Evolutionary conservation across 495 filamentous ascomycete genomes (phyloP), one percentile per base, ranked within the genome.

Genomic region (Penicillium parvum): DNA sequence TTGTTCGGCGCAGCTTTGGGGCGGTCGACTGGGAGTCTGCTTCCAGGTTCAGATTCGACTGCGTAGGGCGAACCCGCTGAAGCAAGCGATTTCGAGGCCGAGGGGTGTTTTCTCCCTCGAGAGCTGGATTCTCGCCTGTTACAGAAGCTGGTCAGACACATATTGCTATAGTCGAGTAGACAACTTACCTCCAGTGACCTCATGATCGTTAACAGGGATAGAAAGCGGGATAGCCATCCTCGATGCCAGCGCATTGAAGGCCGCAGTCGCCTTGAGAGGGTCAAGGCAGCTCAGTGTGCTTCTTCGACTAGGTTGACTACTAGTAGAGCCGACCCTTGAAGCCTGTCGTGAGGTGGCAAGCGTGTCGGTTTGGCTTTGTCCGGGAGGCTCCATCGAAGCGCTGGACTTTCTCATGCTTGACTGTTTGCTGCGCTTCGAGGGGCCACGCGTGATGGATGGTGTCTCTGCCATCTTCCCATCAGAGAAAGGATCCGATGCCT

Each of bases 1-100:
- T 71, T 12, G 56, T 60, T 12, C 64, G 64, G 27, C 75, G 75
- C 54, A 78, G 47, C 23, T 65, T 86, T 58, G 67, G 47, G 68
- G 74, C 35, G 60, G 69, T 52, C 56, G 70, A 34, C 58, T 66
- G 46, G 63, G 70, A 46, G 45, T 68, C 39, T 55, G 68, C 18
- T 45, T 58, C 48, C n/a, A 66, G 37, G 0, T 50, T 46, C 39
- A 64, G 26, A 33, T 34, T 58, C 4, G 68, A 72, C 32, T 63
- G 57, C 34, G 65, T 60, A 3, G 50, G 58, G 21, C 64, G 64
- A 29, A 72, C 57, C 32, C 53, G 55, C 20, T 55, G 45, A 15
- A 64, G 36, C 12, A 66, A 30, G 35, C 45, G 26, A 26, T 58
- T 45, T n/a, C 60, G 45, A 7, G 26, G 41, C 12, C 42, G 41